These are phyloP conservation scores for Bipolaris gigantea DNA, from an alignment of 2,329 filamentous ascomycete genomes.

Conservation along the genomic window DNA sequence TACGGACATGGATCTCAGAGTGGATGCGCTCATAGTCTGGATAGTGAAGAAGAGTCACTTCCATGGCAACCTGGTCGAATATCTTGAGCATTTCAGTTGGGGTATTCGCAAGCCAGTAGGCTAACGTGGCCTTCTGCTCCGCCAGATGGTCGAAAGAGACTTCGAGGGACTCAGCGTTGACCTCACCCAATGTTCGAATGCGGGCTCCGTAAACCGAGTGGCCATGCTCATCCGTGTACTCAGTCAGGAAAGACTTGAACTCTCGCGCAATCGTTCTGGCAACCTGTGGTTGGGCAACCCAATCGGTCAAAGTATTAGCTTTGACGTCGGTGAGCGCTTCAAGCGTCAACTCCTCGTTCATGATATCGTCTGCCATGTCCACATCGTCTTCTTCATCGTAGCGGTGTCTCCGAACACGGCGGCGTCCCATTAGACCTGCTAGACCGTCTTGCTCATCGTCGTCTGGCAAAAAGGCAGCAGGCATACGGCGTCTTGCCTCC, in stretches of 20 bases:
- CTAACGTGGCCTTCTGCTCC: constrained; percentile 86
- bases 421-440: constrained; percentile 82
- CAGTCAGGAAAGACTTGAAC: constrained; percentile 96
- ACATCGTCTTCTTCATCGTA: constrained; percentile 95
- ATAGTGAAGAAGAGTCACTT: constrained; percentile 93
- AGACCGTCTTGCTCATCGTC: constrained; percentile 87
- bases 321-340: constrained; percentile 93
- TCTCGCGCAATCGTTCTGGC: constrained; percentile 92
- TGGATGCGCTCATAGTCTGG: constrained; percentile 98
- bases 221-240: constrained; percentile 87
- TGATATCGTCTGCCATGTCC: constrained; percentile 87
- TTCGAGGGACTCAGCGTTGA: constrained; percentile 94
- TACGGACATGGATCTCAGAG: constrained; percentile 95
- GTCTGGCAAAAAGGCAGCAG: constrained; percentile 72
- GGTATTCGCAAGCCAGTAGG: constrained; percentile 94
- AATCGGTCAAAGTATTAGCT: constrained; percentile 88
- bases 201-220: constrained; percentile 93
- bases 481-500: constrained; percentile 67
- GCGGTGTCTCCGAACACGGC: constrained; percentile 78
- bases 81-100: constrained; percentile 94
- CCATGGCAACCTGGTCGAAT: constrained; percentile 95
- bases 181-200: constrained; percentile 91
- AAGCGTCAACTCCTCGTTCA: constrained; percentile 92
- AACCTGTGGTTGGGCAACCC: constrained; percentile 87
- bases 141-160: constrained; percentile 94